These are phyloP conservation scores for Tetrastigma voinierianum DNA, from an alignment of 164 flowering plant genomes.

Conservation along the genomic window DNA sequence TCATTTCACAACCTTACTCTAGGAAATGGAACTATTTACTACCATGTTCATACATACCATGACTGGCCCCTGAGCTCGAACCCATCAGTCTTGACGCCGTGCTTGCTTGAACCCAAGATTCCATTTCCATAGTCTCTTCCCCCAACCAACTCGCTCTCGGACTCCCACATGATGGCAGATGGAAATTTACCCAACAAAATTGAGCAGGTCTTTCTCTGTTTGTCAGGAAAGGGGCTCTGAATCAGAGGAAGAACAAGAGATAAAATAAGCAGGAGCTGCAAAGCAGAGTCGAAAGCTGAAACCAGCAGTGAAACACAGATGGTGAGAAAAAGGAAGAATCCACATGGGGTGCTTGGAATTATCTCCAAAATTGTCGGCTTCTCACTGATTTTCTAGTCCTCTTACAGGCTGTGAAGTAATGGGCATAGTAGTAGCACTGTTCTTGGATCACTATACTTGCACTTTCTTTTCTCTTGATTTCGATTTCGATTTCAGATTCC, in stretches of 20 bases:
- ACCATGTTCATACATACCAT: slow-evolving; percentile 45
- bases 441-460: slow-evolving; percentile 17
- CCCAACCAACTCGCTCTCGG: slow-evolving; percentile 57
- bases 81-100: slow-evolving; percentile 72
- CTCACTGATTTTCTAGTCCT: slow-evolving; percentile 18
- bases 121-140: slow-evolving; percentile 71
- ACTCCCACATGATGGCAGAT: slow-evolving; percentile 75
- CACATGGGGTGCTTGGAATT: slow-evolving; percentile 69
- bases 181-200: slow-evolving; percentile 8
- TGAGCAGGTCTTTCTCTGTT: slow-evolving; percentile 9
- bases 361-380: slow-evolving; percentile 42
- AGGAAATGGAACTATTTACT: too few relatives aligned
- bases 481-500: too few relatives aligned
- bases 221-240: slow-evolving; percentile 7
- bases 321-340: slow-evolving; percentile 18
- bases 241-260: slow-evolving; percentile 8
- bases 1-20: slow-evolving; percentile 1
- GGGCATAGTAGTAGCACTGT: slow-evolving; percentile 32
- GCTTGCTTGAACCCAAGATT: slow-evolving; percentile 53
- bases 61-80: slow-evolving; percentile 82
- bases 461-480: not conserved
- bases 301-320: not conserved
- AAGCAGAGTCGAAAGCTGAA: not conserved
- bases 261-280: slow-evolving; percentile 3
- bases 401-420: slow-evolving; percentile 71